Evolutionary conservation across 345 rosid species (phyloP), one percentile per base, ranked within the genome.

Genomic region (Syzygium aqueum): DNA sequence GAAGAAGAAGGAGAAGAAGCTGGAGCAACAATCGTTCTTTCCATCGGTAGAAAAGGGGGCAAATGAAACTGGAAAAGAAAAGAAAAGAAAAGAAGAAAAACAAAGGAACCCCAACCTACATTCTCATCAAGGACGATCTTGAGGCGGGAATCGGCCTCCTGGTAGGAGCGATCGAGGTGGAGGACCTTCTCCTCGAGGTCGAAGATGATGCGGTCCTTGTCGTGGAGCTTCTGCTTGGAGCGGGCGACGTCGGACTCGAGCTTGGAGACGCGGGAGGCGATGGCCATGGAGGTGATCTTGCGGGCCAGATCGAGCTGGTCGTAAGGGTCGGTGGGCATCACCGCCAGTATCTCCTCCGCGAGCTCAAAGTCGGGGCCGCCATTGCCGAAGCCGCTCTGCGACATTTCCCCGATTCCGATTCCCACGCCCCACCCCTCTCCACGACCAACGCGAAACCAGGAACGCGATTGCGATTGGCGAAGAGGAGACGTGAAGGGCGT

Each of bases 261-360:
- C 77, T 88, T 93, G 59, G 99, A 95, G 82, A 97, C 98, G 85
- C 99, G 95, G 16, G 99, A 95, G 67, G 99, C 97, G 56, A 97
- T 95, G 8, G 99, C 99, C 96, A 96, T 93, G 86, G 99, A 95
- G 21, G 99, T 97, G 89, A 96, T 97, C 94, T 95, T 96, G 86
- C 99, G 95, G 16, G 99, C 99, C 89, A 97, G 96, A 93, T 97
- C 99, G 90, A 97, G 93, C 90, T 96, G 97, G 43, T 97, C 98
- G 90, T 94, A 96, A 19, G 99, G 97, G 67, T 97, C 98, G 51
- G 97, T 87, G 25, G 99, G 99, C 30, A 97, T 95, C 84, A 95
- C 95, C 21, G 97, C 94, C 83, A 95, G 93, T 51, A 97, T 89
- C 92, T 95, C 97, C 73, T 97, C 98, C 86, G 96, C 87, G 50